Conservation (phyloP, 768 basidiomycete genomes). For the Naganishia antarctica region DNA sequence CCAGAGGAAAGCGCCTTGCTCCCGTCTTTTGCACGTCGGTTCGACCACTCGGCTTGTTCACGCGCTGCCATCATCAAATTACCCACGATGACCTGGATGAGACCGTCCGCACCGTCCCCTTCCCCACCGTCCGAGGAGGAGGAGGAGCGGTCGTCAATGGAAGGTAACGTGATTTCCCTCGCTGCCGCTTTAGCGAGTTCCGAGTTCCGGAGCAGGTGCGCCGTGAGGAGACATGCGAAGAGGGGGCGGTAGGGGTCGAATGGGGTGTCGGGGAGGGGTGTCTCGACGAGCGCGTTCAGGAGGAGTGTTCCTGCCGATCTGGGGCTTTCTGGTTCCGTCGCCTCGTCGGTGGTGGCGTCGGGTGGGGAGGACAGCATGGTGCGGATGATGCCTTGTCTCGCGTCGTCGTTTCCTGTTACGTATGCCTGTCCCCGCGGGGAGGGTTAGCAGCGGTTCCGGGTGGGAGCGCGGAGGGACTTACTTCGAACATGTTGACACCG, state of each 20-base stretch:
- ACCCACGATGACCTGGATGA: constrained; percentile 81
- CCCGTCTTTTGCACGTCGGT: constrained; percentile 59
- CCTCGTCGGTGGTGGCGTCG: constrained; percentile 30
- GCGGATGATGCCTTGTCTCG: constrained; percentile 47
- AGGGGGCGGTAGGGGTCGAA: constrained; percentile 49
- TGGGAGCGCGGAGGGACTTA: constrained; percentile 52
- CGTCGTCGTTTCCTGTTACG: constrained; percentile 50
- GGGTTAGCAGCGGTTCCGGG: neutral
- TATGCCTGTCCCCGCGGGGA: constrained; percentile 42
- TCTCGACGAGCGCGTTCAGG: constrained; percentile 50
- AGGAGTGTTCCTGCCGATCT: constrained; percentile 49
- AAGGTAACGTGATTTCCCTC: constrained; percentile 48
- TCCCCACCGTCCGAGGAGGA: no score
- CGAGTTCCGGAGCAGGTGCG: constrained; percentile 50
- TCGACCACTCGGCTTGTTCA: constrained; percentile 53
- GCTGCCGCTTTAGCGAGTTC: constrained; percentile 53
- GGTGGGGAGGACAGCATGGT: constrained; percentile 39
- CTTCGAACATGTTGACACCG: constrained; percentile 74
- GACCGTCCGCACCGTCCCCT: constrained; percentile 55
- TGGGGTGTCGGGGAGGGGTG: constrained; percentile 34
- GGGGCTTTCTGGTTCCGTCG: constrained; percentile 24
- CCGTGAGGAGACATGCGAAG: constrained; percentile 48
- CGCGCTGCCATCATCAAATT: constrained; percentile 82
- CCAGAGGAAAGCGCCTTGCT: constrained; percentile 23
- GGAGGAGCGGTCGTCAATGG: constrained; percentile 28